phyloP scores from a whole-genome alignment of 441 rosid genomes.

The Theobroma grandiflorum region DNA sequence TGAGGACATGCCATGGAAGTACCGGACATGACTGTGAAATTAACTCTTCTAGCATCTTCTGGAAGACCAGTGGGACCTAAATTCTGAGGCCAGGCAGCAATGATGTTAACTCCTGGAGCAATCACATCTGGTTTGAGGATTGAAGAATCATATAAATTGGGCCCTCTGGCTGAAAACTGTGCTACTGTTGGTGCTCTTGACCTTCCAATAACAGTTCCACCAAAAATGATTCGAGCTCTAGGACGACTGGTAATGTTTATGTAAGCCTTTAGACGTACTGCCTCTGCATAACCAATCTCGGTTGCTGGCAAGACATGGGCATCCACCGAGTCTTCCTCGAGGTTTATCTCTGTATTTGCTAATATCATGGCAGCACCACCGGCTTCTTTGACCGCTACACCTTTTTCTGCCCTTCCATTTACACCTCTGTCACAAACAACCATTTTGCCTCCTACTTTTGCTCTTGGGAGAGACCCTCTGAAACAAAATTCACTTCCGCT shows the following conservation, averaged over 20 bases:
- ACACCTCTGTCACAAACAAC: slow-evolving; percentile 75
- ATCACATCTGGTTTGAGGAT: slow-evolving; percentile 75
- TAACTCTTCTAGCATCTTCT: slow-evolving; percentile 71
- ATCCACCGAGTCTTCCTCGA: slow-evolving; percentile 70
- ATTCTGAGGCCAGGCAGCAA: slow-evolving; percentile 85
- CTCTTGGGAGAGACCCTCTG: slow-evolving; percentile 65
- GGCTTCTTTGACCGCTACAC: slow-evolving; percentile 66
- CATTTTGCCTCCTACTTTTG: slow-evolving; percentile 56
- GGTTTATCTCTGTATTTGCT: slow-evolving; percentile 64
- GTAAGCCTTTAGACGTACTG: slow-evolving; percentile 54
- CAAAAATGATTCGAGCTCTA: slow-evolving; percentile 56
- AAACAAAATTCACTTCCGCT: slow-evolving; percentile 65
- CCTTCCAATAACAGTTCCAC: slow-evolving; percentile 57
- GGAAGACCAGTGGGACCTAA: slow-evolving; percentile 67
- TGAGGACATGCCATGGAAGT: slow-evolving; percentile 90
- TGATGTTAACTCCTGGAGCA: slow-evolving; percentile 78
- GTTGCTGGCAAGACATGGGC: slow-evolving; percentile 75
- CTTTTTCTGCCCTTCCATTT: slow-evolving; percentile 74
- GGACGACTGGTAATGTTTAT: slow-evolving; percentile 55
- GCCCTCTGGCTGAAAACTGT: slow-evolving; percentile 75
- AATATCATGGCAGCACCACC: slow-evolving; percentile 81
- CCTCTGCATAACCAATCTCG: slow-evolving; percentile 49
- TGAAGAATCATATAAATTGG: slow-evolving; percentile 57
- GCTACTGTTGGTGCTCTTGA: slow-evolving; percentile 70
- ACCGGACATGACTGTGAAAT: slow-evolving; percentile 78